A percentile compares a stretch with the other conserved stretches of the same genome.
These are phyloP conservation scores for Camelina sativa DNA, from an alignment of 345 rosid genomes.

Conservation along the genomic window DNA sequence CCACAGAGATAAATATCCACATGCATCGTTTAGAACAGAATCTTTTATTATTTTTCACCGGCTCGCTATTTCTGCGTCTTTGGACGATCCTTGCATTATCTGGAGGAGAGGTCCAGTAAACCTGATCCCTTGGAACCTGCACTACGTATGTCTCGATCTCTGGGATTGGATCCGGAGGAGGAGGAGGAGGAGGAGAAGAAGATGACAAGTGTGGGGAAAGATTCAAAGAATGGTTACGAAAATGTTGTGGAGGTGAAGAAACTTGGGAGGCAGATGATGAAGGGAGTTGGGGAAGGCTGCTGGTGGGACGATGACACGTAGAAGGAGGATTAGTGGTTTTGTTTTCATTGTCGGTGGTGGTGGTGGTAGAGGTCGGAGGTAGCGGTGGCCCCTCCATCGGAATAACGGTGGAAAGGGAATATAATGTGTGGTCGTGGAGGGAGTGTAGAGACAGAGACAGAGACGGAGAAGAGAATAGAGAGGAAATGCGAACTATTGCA, in stretches of 20 bases:
- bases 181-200: constrained; percentile 30
- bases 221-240: constrained; percentile 32
- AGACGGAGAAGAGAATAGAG: background rate
- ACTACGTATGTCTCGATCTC: constrained; percentile 55
- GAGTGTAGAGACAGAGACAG: constrained; percentile 4
- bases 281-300: constrained; percentile 35
- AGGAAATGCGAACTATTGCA: constrained; percentile 14
- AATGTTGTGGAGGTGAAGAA: constrained; percentile 35
- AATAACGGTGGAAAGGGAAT: constrained; percentile 3
- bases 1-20: background rate
- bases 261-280: constrained; percentile 25
- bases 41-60: background rate
- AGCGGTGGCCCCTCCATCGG: constrained; percentile 31
- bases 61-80: constrained; percentile 18
- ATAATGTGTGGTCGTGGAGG: constrained; percentile 16
- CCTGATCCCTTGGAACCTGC: constrained; percentile 66
- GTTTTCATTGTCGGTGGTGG: background rate
- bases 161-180: constrained; percentile 26
- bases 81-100: constrained; percentile 44
- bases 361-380: constrained; percentile 34
- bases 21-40: constrained; percentile 14
- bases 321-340: constrained; percentile 18
- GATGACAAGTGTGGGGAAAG: constrained; percentile 9
- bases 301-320: constrained; percentile 34
- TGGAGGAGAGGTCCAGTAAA: constrained; percentile 63